Conservation (phyloP, 75 land plant genomes). For the Isoetes taiwanensis region DNA sequence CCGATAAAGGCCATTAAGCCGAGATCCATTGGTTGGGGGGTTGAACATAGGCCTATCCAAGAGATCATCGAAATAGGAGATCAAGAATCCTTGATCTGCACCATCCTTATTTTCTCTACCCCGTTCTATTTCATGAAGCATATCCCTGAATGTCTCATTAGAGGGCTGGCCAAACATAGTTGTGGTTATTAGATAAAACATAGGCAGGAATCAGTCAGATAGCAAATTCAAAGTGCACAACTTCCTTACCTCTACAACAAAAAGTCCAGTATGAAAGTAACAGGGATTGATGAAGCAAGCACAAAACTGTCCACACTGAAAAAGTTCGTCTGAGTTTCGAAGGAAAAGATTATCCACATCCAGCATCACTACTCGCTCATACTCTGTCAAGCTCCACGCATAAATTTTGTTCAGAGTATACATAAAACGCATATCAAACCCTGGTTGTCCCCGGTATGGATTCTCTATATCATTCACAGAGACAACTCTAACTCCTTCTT, state of each 20-base stretch:
- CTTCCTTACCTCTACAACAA: constrained; percentile 25
- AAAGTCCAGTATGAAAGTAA: constrained; percentile 41
- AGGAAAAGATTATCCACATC: constrained; percentile 38
- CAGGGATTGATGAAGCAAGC: constrained; percentile 47
- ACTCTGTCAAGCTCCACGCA: constrained; percentile 33
- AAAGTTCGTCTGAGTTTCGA: constrained; percentile 35
- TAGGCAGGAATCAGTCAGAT: not conserved
- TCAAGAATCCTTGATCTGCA: constrained; percentile 30
- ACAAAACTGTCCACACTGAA: constrained; percentile 42
- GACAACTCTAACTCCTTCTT: constrained; percentile 25
- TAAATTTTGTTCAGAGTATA: constrained; percentile 58
- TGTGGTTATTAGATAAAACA: not conserved
- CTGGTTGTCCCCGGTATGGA: constrained; percentile 14
- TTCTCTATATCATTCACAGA: constrained; percentile 25
- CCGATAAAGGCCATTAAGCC: constrained; percentile 20
- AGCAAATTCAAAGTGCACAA: not conserved
- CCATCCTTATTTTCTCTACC: constrained; percentile 27
- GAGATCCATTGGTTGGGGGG: constrained; percentile 26
- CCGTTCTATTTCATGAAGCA: constrained; percentile 13
- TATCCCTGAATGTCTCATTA: constrained; percentile 24
- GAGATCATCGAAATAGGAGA: constrained; percentile 21
- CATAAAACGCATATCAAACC: constrained; percentile 42
- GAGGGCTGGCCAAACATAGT: constrained; percentile 28
- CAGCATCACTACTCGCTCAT: constrained; percentile 40
- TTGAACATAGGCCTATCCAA: constrained; percentile 30